Evolutionary conservation across 768 basidiomycete species (phyloP), one percentile per base, ranked within the genome.

Genomic region (Pleurotus cornucopiae): DNA sequence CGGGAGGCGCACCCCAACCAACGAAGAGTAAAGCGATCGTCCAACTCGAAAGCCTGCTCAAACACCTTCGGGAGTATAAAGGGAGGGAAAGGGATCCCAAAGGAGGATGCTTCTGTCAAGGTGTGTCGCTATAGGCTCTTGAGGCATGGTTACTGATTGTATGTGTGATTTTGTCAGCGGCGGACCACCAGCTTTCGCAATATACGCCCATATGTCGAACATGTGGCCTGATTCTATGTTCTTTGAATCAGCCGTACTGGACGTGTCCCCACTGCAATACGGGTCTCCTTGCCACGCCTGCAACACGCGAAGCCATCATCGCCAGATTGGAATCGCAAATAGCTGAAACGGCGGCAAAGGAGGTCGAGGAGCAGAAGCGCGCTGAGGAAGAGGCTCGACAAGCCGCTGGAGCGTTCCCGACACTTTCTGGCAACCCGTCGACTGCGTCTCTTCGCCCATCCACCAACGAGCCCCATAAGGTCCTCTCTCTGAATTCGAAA

Each of bases 31-130:
- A 68, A 57, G 74, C 73, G 34, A 74, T 88, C 12, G 68, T 67
- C 3, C 61, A 58, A 20, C 71, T 88, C 14, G 83, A 86, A 60
- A 61, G 67, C 5, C 67, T 84, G 40, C 66, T 80, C 30, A 61
- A 68, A n/a, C 74, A 69, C 3, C 65, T 83, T 20, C 65, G 60
- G 21, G 65, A 63, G 12, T 63, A 71, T 2, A 66, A 66, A n/a
- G 71, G 70, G 0, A 65, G 54, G 0, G 64, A 69, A 40, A 79
- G 69, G 55, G 85, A 88, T 66, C 78, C 83, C 0, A 80, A 77
- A 40, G 81, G 83, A 3, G 85, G 86, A 0, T 89, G 87, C 62
- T 89, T 86, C 63, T 89, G 87, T 61, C 80, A 82, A 71, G 85
- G 86, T 83, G 52, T 30, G 69, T 61, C 0, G 23, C 6, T 23